Evolutionary conservation across 768 basidiomycete species (phyloP), one percentile per base, ranked within the genome.

Genomic region (Exsudoporus frostii): DNA sequence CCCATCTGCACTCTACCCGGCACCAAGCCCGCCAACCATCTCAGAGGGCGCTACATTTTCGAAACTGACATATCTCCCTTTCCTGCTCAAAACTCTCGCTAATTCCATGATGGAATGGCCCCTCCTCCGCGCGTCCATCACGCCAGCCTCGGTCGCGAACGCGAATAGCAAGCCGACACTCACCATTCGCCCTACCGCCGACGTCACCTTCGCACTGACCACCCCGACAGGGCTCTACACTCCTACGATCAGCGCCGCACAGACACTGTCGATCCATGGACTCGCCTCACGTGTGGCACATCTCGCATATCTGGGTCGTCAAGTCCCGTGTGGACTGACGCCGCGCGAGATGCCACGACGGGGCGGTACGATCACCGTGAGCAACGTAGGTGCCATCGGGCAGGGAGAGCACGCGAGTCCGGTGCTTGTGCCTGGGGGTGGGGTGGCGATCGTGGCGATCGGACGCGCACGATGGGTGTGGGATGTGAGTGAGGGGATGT

Each of bases 51-150:
- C 75, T 20, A 80, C 82, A 37, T 91, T 81, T 70, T 73, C 79
- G 27, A 81, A 80, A 33, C 70, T 95, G 29, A 92, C 91, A 0
- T 89, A 88, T 68, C 84, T 95, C 30, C 92, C 92, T 10, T 74
- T 93, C 63, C 79, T 95, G 8, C 73, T 93, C 61, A 95, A 95
- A 67, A 85, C 86, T 0, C 85, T 95, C 46, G 81, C 87, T 1
- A 82, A 77, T 60, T 79, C 90, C 4, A 90, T 94, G 88, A 71
- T 78, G 55, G 84, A 90, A 65, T 91, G 92, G 90, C 90, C 92
- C 0, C 72, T 94, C 44, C 82, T 95, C 76, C 80, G 88, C 15
- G 79, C 88, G 19, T 86, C 87, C 30, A 84, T 92, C 62, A 82
- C 85, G 0, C 78, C 78, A 0, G 34, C 62, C 22, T 39, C 66